A percentile compares a stretch with the other conserved stretches of the same genome.
These are phyloP conservation scores for Cladosporium sp. DNA, from an alignment of 2,329 filamentous ascomycete species.

Conservation along the genomic window DNA sequence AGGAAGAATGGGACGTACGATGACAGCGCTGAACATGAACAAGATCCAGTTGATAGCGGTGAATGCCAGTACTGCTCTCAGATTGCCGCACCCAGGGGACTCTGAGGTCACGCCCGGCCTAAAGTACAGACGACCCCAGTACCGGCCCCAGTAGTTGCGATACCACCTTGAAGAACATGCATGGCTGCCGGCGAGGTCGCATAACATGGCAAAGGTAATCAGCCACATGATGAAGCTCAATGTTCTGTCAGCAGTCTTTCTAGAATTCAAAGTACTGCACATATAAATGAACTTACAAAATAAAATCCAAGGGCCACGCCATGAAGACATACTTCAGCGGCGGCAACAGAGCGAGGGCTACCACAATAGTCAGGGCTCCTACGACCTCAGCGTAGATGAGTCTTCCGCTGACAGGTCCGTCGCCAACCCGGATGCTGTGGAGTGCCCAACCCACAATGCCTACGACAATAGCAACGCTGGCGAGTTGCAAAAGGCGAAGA, in stretches of 20 bases:
- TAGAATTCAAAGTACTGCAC: too few relatives aligned
- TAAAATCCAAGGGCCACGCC: neutral
- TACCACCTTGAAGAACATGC: neutral
- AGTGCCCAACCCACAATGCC: constrained; percentile 8
- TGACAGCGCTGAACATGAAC: too few relatives aligned
- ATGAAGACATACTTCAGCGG: constrained; percentile 3
- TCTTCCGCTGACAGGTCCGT: constrained; percentile 2
- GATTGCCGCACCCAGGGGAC: too few relatives aligned
- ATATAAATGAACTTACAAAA: neutral
- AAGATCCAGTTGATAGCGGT: too few relatives aligned
- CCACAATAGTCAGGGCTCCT: neutral
- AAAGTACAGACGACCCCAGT: neutral
- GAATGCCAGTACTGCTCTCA: too few relatives aligned
- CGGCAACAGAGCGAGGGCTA: neutral
- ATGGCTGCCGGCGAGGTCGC: neutral
- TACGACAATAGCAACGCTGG: neutral
- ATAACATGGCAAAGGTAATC: neutral
- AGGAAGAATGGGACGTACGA: too few relatives aligned
- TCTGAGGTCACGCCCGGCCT: too few relatives aligned
- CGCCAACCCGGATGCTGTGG: neutral
- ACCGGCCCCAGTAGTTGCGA: neutral
- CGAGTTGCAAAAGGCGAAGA: neutral
- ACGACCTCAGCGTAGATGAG: constrained; percentile 5
- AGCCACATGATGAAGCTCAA: neutral
- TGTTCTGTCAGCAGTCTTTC: too few relatives aligned